Base-by-base conservation (phyloP, 2,329 filamentous ascomycete species). In the Alternaria triticimaculans region DNA sequence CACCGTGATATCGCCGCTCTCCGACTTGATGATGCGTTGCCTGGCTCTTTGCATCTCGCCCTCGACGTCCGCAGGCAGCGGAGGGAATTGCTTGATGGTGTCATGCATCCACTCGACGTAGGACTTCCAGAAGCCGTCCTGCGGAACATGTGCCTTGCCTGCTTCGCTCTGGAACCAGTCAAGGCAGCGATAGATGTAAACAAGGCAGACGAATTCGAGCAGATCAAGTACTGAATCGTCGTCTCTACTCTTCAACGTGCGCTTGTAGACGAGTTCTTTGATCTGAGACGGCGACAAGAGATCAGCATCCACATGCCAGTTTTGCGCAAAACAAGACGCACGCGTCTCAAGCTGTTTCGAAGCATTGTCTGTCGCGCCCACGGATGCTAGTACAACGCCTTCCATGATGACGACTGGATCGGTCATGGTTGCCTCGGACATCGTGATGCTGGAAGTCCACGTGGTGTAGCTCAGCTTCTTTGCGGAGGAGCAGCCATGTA, bases 381-480 rank as follows among this genome's bases (percentile, higher is more conserved):
- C 54, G 14, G 59, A 58, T 28, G 59, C 59, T 4, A 58, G 54
- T 41, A 46, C 26, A 37, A 62, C 41, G 21, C 59, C 54, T 21
- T 62, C 46, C 59, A 62, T 62, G 46, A 62, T 37, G 20, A 62
- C 37, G 9, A 53, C 20, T 15, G 59, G 59, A 3, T 62, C 46
- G 10, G 37, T 25, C 59, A 58, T 62, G 11, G 45, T 37, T 21
- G 46, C 37, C 5, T 62, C 59, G 20, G 59, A 58, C 21, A 62
- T 58, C 15, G 46, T 53, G 20, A 62, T 62, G 45, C 45, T 51
- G 15, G 59, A 51, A 23, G 41, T 62, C 59, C 54, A 58, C 2
- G 59, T 58, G 1, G 59, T 62, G 46, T 62, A 62, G 12, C 59
- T 62, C n/a, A 62, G 59, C 37, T 62, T 62, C 54, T 58, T 62